Percentiles rank a stretch among this genome's conserved stretches.
These are phyloP conservation scores for Solanum chilense DNA, from an alignment of 257 asterid genomes.

Conservation along the genomic window DNA sequence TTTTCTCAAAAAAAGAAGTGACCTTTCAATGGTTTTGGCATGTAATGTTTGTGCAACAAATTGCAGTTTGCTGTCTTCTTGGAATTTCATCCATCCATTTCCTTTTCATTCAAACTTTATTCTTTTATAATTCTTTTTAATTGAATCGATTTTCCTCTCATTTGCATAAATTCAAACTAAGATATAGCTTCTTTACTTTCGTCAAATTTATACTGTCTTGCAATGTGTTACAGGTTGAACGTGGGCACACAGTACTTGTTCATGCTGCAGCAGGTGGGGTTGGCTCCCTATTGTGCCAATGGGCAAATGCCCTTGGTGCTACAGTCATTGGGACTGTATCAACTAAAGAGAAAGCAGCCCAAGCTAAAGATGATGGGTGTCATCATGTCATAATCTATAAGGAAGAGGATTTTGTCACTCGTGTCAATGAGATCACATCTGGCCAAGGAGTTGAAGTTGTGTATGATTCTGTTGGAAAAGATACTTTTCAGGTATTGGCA, in stretches of 20 bases:
- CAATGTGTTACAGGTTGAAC: conserved; percentile 48
- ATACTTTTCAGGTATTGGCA: conserved; percentile 73
- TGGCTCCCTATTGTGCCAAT: conserved; percentile 91
- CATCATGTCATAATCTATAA: conserved; percentile 74
- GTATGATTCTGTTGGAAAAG: conserved; percentile 97
- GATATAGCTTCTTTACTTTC: neutral
- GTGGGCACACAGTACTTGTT: conserved; percentile 73
- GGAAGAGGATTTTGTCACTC: conserved; percentile 69
- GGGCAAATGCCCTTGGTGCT: conserved; percentile 94
- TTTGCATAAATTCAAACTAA: neutral
- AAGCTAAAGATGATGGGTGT: conserved; percentile 91
- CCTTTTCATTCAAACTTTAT: neutral
- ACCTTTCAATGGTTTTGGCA: neutral
- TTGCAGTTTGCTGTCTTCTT: neutral
- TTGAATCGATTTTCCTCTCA: neutral
- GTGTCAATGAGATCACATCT: conserved; percentile 83
- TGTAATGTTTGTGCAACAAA: neutral
- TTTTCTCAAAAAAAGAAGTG: neutral
- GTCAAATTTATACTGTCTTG: neutral
- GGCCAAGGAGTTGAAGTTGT: conserved; percentile 95
- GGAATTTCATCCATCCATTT: neutral
- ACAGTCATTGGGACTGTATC: conserved; percentile 94
- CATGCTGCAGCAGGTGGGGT: conserved; percentile 99
- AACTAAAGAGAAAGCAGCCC: conserved; percentile 75
- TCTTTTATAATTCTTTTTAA: neutral